phyloP scores from a whole-genome alignment of 2,329 filamentous ascomycete genomes.

The Colletotrichum lindemuthianum region DNA sequence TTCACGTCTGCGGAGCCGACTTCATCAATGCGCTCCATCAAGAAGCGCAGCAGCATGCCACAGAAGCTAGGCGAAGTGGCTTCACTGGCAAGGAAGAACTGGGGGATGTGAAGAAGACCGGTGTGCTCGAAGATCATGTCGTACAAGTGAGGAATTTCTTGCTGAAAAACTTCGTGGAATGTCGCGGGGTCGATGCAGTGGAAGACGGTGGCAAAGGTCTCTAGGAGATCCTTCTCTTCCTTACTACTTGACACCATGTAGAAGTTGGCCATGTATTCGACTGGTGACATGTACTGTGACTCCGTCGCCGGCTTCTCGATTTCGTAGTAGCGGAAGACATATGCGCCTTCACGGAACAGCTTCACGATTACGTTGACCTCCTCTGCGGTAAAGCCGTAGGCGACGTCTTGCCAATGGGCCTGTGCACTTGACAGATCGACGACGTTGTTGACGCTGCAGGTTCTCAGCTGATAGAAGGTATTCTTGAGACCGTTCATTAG shows the following conservation, averaged over 20 bases:
- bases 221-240: constrained; percentile 96
- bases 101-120: constrained; percentile 90
- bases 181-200: constrained; percentile 98
- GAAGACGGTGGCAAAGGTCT: constrained; percentile 98
- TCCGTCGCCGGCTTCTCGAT: constrained; percentile 82
- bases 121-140: constrained; percentile 98
- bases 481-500: constrained; percentile 95
- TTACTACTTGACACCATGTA: constrained; percentile 94
- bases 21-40: constrained; percentile 96
- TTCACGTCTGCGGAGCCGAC: constrained; percentile 92
- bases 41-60: constrained; percentile 95
- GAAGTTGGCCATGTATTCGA: constrained; percentile 93
- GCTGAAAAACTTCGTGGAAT: constrained; percentile 98
- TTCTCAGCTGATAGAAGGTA: constrained; percentile 93
- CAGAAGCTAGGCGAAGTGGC: constrained; percentile 97
- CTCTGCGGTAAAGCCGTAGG: constrained; percentile 95
- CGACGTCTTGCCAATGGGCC: constrained; percentile 92
- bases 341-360: constrained; percentile 94
- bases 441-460: constrained; percentile 77
- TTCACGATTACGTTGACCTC: constrained; percentile 97
- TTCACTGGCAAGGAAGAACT: constrained; percentile 99
- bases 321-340: constrained; percentile 97
- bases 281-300: constrained; percentile 79
- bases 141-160: constrained; percentile 95
- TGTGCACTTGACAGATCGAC: constrained; percentile 84